Evolutionary conservation across 441 rosid species (phyloP).

Genomic region (Erysimum cheiri): DNA sequence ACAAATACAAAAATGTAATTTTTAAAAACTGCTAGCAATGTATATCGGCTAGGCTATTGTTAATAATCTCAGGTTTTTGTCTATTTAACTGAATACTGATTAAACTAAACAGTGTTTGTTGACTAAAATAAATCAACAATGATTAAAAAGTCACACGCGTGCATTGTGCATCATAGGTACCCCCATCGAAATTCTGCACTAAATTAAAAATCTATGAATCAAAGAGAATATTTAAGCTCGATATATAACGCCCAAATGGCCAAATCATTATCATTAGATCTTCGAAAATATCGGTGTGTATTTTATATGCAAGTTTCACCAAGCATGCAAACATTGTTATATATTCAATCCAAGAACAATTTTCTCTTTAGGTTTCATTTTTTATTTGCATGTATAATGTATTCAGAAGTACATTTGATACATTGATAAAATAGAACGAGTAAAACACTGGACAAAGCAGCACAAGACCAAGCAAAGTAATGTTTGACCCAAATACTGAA

Average conservation of each 20-base stretch:
- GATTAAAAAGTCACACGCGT: conserved; percentile 46
- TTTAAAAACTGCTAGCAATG: not conserved
- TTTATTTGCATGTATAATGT: too few species aligned
- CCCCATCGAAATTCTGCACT: conserved; percentile 19
- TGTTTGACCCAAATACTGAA: conserved; percentile 28
- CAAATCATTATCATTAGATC: not conserved
- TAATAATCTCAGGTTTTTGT: conserved; percentile 5
- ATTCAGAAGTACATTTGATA: too few species aligned
- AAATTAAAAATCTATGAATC: not conserved
- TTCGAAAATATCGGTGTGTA: not conserved
- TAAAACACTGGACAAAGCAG: conserved; percentile 12
- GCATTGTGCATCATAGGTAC: conserved; percentile 36
- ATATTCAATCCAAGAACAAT: not conserved
- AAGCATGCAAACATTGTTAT: not conserved
- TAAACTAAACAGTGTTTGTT: conserved; percentile 32
- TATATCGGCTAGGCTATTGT: conserved; percentile 5
- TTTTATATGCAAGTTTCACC: not conserved
- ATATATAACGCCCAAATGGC: not conserved
- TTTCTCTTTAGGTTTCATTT: not conserved
- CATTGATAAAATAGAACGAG: not conserved
- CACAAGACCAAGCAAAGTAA: conserved; percentile 13
- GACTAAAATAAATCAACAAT: conserved; percentile 45
- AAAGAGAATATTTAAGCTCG: not conserved
- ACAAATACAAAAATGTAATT: not conserved
- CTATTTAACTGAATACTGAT: conserved; percentile 9